A percentile compares a stretch with the other conserved stretches of the same genome.
These are phyloP conservation scores for Emergomyces orientalis DNA, from an alignment of 2,329 filamentous ascomycete genomes.

Conservation along the genomic window DNA sequence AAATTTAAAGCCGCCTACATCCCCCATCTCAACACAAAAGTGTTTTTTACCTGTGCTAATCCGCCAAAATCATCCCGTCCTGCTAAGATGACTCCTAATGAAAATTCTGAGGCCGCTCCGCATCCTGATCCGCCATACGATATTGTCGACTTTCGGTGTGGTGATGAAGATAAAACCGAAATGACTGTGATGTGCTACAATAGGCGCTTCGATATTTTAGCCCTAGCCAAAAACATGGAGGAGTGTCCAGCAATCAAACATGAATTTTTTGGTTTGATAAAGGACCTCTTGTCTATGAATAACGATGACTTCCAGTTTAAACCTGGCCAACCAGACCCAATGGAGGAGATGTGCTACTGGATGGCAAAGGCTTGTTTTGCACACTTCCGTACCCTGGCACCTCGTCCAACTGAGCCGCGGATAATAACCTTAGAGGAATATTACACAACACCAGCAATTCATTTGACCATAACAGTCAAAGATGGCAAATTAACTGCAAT, in stretches of 20 bases:
- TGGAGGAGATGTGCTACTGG: conserved; percentile 12
- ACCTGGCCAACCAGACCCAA: conserved; percentile 9
- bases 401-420: conserved; percentile 10
- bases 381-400: conserved; percentile 8
- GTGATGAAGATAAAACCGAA: conserved; percentile 9
- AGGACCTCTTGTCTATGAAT: conserved; percentile 9
- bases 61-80: not conserved
- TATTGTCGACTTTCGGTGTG: conserved; percentile 10
- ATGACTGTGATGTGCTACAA: conserved; percentile 10
- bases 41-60: not conserved
- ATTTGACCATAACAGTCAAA: conserved; percentile 7
- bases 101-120: not conserved
- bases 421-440: conserved; percentile 12
- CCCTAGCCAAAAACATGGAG: conserved; percentile 9
- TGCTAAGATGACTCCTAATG: conserved; percentile 1
- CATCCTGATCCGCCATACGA: conserved; percentile 7
- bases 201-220: conserved; percentile 11
- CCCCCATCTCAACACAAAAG: not conserved
- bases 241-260: conserved; percentile 7
- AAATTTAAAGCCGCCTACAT: not conserved
- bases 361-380: conserved; percentile 12
- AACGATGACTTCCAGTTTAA: conserved; percentile 9
- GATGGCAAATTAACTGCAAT: conserved; percentile 9
- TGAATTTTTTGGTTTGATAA: conserved; percentile 7
- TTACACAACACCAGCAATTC: conserved; percentile 9